These are phyloP conservation scores for Heritiera littoralis DNA, from an alignment of 345 rosid genomes.

Conservation along the genomic window DNA sequence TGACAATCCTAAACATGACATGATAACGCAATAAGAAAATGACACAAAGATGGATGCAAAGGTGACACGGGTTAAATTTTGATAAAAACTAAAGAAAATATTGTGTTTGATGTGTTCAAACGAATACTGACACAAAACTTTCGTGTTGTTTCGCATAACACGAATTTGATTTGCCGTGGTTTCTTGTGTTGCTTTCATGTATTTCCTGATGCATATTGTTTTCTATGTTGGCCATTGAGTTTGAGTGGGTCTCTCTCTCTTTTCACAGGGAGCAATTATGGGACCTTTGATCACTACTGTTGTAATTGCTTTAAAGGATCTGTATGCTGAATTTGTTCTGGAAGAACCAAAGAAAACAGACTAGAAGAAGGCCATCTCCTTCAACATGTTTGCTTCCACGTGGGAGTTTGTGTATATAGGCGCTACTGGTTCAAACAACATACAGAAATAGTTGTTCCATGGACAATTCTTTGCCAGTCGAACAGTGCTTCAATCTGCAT, in stretches of 20 bases:
- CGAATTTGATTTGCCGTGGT: not conserved
- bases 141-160: no score
- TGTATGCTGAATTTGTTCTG: constrained; percentile 81
- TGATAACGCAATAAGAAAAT: no score
- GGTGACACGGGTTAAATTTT: no score
- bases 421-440: constrained; percentile 1
- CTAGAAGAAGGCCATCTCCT: constrained; percentile 15
- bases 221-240: not conserved
- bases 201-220: constrained; percentile 16
- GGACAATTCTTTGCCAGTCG: not conserved
- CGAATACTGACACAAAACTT: no score
- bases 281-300: constrained; percentile 96
- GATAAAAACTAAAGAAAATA: no score
- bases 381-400: constrained; percentile 12
- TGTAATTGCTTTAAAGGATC: constrained; percentile 85
- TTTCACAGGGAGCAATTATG: constrained; percentile 92
- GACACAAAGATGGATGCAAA: no score
- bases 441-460: not conserved
- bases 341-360: constrained; percentile 54
- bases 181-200: not conserved
- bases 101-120: no score
- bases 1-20: no score
- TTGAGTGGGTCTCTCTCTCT: not conserved
- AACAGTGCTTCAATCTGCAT: not conserved
- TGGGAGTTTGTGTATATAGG: constrained; percentile 16